A percentile compares a stretch with the other conserved stretches of the same genome.
These are phyloP conservation scores for Ceriops tagal DNA, from an alignment of 345 rosid genomes.

Conservation along the genomic window DNA sequence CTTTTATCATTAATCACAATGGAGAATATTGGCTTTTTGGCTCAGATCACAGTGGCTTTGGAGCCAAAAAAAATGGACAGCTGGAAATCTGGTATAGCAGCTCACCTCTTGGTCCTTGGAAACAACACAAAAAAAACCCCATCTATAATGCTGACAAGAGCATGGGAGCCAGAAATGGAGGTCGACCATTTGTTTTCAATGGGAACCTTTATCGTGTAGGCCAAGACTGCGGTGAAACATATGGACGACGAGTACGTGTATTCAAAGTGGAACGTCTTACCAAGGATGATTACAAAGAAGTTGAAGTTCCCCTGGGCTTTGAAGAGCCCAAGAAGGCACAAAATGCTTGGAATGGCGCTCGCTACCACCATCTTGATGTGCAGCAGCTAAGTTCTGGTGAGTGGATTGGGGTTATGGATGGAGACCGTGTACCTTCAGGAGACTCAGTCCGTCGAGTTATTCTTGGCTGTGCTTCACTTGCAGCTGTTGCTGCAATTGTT, in stretches of 20 bases:
- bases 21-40: slow-evolving; percentile 78
- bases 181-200: slow-evolving; percentile 63
- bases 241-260: slow-evolving; percentile 59
- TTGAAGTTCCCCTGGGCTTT: slow-evolving; percentile 59
- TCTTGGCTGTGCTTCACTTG: slow-evolving; percentile 69
- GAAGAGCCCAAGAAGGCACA: slow-evolving; percentile 52
- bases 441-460: slow-evolving; percentile 47
- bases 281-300: slow-evolving; percentile 62
- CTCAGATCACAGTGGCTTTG: slow-evolving; percentile 76
- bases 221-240: slow-evolving; percentile 87
- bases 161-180: slow-evolving; percentile 88
- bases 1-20: slow-evolving; percentile 52
- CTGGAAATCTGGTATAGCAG: slow-evolving; percentile 82
- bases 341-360: slow-evolving; percentile 82
- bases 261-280: slow-evolving; percentile 70
- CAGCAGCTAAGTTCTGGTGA: slow-evolving; percentile 72
- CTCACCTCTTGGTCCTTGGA: slow-evolving; percentile 95
- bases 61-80: slow-evolving; percentile 64
- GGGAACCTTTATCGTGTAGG: slow-evolving; percentile 89
- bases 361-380: slow-evolving; percentile 81
- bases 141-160: slow-evolving; percentile 54
- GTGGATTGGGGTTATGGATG: slow-evolving; percentile 82
- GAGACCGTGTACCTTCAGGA: slow-evolving; percentile 85
- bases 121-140: slow-evolving; percentile 86
- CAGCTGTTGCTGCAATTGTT: slow-evolving; percentile 46